Conservation (phyloP, 23 red algal species). For the Gracilariopsis chorda region DNA sequence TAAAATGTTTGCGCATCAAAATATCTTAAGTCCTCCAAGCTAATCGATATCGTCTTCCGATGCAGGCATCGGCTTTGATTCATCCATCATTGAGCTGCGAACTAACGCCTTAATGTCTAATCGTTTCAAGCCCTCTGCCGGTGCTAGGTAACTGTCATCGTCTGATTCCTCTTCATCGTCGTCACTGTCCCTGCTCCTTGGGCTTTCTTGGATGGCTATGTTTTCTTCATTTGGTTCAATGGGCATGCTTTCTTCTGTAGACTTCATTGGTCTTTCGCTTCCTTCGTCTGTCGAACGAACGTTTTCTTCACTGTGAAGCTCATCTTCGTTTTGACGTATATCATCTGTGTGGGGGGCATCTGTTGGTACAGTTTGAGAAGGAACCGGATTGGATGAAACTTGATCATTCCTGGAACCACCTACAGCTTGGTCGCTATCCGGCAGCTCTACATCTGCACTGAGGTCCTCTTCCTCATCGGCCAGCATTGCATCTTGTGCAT, state of each 20-base stretch:
- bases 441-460: too few relatives aligned
- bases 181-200: background rate
- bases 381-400: too few relatives aligned
- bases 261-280: background rate
- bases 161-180: constrained; percentile 23
- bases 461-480: background rate
- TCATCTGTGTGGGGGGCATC: background rate
- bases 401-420: too few relatives aligned
- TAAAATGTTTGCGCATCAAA: background rate
- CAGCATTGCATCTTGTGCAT: too few relatives aligned
- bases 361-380: background rate
- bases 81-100: constrained; percentile 20
- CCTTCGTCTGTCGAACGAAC: background rate
- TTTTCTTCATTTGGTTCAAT: background rate
- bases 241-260: background rate
- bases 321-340: background rate
- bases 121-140: constrained; percentile 24
- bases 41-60: background rate
- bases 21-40: background rate
- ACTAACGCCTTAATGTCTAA: constrained; percentile 42
- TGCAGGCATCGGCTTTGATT: background rate
- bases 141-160: constrained; percentile 39
- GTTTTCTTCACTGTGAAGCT: background rate
- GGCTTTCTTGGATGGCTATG: background rate
- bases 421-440: background rate